phyloP scores from a whole-genome alignment of 78 protist species.

The Speleostelium caveatum region DNA sequence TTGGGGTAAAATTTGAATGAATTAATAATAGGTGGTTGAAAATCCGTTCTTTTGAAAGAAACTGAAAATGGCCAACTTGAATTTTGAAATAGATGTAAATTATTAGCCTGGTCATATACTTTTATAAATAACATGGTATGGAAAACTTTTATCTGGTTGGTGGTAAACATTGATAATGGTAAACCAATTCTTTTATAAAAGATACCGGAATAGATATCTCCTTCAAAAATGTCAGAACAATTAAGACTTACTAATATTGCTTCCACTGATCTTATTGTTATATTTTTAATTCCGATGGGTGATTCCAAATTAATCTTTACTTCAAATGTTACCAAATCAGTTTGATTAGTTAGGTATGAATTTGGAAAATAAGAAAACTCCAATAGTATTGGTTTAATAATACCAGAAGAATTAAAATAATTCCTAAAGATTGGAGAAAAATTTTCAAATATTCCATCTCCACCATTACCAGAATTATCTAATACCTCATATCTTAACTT shows the following conservation, averaged over 20 bases:
- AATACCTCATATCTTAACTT: neutral
- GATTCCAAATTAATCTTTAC: neutral
- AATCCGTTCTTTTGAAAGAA: neutral
- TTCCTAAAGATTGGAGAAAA: neutral
- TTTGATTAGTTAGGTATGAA: neutral
- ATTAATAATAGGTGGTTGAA: neutral
- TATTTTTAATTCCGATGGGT: neutral
- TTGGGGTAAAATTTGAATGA: neutral
- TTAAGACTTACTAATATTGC: neutral
- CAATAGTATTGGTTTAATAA: neutral
- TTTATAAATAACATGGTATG: neutral
- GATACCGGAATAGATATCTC: neutral
- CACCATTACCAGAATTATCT: conserved; percentile 1
- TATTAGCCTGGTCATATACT: neutral
- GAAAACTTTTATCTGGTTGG: neutral
- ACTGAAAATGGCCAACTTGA: neutral
- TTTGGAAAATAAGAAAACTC: neutral
- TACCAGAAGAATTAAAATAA: neutral
- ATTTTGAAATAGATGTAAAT: too few species aligned
- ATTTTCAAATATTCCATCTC: conserved; percentile 14
- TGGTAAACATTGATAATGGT: neutral
- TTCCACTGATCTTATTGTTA: neutral
- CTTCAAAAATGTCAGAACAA: neutral
- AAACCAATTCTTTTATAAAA: neutral
- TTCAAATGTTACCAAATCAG: neutral